Base-by-base conservation (phyloP, 1,284 basidiomycete species). In the Rhizoctonia solani region DNA sequence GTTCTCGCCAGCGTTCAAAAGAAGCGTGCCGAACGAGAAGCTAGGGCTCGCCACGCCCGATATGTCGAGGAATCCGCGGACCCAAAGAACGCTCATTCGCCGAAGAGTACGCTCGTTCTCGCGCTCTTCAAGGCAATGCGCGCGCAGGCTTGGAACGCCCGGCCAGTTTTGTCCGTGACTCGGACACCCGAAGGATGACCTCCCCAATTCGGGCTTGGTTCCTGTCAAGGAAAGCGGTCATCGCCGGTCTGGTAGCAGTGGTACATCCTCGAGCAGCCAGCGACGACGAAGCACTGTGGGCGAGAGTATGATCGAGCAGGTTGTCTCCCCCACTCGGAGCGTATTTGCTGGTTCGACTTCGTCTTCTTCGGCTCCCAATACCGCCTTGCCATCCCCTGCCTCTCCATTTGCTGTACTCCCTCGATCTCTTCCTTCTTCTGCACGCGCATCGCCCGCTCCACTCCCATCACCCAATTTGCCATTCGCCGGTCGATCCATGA, bases 1-100 rank as follows among this genome's bases (percentile, higher is more conserved):
- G 58, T 61, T 13, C 58, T 61, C 16, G 46, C 47, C 34, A 46
- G 42, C 16, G 58, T 61, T 2, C 58, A 61, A 32, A 61, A 61
- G 30, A 61, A 61, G 58, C 58, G 58, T 19, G 58, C 58, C 1
- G 58, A 61, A 39, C 25, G 37, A 9, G 46, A 61, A 39, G 58
- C 58, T 34, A 2, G 58, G n/a, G 58, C 47, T 11, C 29, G 47
- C n/a, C 58, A 50, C 44, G 44, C 11, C 19, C 44, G 44, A 9
- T 21, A 46, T 11, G 44, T 46, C 44, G 44, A 46, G n/a, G 21
- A 13, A 21, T 9, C 5, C 49, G 21, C 6, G 9, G 49, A 25
- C 49, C 29, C 21, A 21, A 23, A 61, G 47, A 34, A 41, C 46
- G 46, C 27, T 49, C 46, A 16, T 61, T 49, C 25, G 46, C 58